Evolutionary conservation across 1,284 basidiomycete genomes (phyloP), one percentile per base, ranked within the genome.

Genomic region (Rhodofomes roseus): DNA sequence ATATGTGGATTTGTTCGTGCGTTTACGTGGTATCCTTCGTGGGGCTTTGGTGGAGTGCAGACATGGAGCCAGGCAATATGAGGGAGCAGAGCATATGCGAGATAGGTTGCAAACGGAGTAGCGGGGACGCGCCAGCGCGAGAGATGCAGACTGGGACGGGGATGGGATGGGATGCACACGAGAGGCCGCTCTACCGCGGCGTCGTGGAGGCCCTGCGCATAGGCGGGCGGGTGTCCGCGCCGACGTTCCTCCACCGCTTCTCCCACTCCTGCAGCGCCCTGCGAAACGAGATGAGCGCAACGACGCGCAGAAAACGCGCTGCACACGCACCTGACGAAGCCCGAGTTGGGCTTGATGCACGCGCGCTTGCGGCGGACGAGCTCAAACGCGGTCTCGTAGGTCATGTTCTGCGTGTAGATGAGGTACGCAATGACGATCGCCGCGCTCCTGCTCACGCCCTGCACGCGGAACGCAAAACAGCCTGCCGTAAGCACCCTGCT

Each of bases 341-440:
- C 87, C 11, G 84, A 74, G 67, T 90, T 90, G 23, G 89, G 88
- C 67, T 87, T 85, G 64, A 88, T 78, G 69, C 89, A 90, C 11
- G 84, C 79, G 18, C 89, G 80, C 63, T 83, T 82, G 55, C 78
- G 76, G 64, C 81, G 81, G 60, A 88, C 78, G 62, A 84, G 76
- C 1, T 81, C 75, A 59, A 78, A 73, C 2, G 89, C 88, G 40
- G 77, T 74, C 63, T 89, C 86, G 70, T 84, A 90, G 23, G 84
- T 76, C 85, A 90, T 86, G 51, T 80, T 80, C 58, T 82, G 81
- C 55, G 84, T 80, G 63, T 84, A 79, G 63, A 87, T 87, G 66
- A 87, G 81, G 73, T 84, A 87, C 55, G 85, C 85, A 63, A 87
- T 85, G 60, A 87, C 83, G 68, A 87, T 78, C n/a, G 85, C 79